A percentile compares a stretch with the other conserved stretches of the same genome.
phyloP scores from a whole-genome alignment of 129 eudicot genomes.

The Pittosporum tobira region DNA sequence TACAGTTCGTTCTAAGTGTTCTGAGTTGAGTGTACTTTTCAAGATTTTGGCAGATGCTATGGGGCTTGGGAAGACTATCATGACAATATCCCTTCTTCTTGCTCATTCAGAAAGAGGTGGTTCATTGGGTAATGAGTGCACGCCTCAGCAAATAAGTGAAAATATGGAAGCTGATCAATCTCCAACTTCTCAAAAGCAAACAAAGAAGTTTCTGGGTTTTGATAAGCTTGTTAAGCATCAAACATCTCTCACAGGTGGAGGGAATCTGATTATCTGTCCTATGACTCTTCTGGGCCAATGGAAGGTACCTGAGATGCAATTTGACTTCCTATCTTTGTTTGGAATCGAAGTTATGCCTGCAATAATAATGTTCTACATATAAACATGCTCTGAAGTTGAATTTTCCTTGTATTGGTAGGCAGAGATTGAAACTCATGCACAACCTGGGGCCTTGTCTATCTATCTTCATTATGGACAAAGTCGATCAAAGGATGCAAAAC shows the following conservation, averaged over 20 bases:
- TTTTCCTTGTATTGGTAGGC: slow-evolving; percentile 41
- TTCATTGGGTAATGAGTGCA: slow-evolving; percentile 33
- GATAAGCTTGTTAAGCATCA: slow-evolving; percentile 58
- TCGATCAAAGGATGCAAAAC: slow-evolving; percentile 77
- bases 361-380: neutral
- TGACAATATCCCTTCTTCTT: slow-evolving; percentile 95
- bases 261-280: slow-evolving; percentile 87
- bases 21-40: slow-evolving; percentile 25
- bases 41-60: slow-evolving; percentile 98
- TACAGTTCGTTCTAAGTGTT: neutral
- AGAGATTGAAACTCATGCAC: slow-evolving; percentile 84
- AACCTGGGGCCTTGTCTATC: slow-evolving; percentile 69
- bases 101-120: slow-evolving; percentile 67
- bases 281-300: slow-evolving; percentile 98
- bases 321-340: neutral
- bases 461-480: slow-evolving; percentile 90
- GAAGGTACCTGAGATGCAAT: slow-evolving; percentile 50
- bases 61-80: slow-evolving; percentile 99
- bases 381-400: slow-evolving; percentile 7
- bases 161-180: slow-evolving; percentile 50
- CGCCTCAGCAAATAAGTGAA: slow-evolving; percentile 26
- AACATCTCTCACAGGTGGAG: slow-evolving; percentile 49
- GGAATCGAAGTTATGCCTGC: neutral
- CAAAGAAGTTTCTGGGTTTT: slow-evolving; percentile 54
- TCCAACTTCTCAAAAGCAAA: slow-evolving; percentile 34